Evolutionary conservation across 192 early-diverging fungal genomes (phyloP), one percentile per base, ranked within the genome.

Genomic region (Coemansia sp.): DNA sequence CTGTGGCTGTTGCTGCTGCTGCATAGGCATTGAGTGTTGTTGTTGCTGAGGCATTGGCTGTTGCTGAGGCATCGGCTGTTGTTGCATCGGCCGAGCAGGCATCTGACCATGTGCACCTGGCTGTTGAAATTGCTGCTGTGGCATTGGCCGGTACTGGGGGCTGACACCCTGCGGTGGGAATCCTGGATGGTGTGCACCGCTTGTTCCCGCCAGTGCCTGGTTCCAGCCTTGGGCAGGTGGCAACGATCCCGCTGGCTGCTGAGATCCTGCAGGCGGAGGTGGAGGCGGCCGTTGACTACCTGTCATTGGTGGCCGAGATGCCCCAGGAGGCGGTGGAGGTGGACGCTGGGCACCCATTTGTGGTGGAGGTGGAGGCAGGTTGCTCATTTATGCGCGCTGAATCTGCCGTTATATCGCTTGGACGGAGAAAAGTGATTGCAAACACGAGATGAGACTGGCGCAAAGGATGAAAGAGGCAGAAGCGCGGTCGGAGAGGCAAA

Each of bases 101-200:
- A 40, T 28, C 26, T 44, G 70, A 49, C 10, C 64, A 26, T 72
- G 68, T 10, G 49, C 59, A n/a, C 64, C 69, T 14, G 64, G 69
- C 26, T 76, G 59, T 53, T 61, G 59, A 12, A 26, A 48, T 21
- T 50, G 61, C 4, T 62, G 74, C 59, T 61, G 73, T 17, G 57
- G 19, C 19, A 53, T 21, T 17, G 75, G 71, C 23, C 66, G 49
- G 62, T 78, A 69, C 50, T 65, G 65, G 21, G 58, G 44, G 23
- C 51, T 54, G 9, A 50, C 53, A 56, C 74, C 69, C 59, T 71
- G 71, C 46, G 63, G 68, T 38, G 77, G 69, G 52, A 71, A 71
- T 15, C 71, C 75, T 5, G 66, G 63, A 26, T 66, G 68, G 36
- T 54, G 66, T 10, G 47, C 61, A 17, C 10, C 52, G 52, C 25